These are phyloP conservation scores for Solanum hybrid DNA, from an alignment of 305 asterid species.

Conservation along the genomic window DNA sequence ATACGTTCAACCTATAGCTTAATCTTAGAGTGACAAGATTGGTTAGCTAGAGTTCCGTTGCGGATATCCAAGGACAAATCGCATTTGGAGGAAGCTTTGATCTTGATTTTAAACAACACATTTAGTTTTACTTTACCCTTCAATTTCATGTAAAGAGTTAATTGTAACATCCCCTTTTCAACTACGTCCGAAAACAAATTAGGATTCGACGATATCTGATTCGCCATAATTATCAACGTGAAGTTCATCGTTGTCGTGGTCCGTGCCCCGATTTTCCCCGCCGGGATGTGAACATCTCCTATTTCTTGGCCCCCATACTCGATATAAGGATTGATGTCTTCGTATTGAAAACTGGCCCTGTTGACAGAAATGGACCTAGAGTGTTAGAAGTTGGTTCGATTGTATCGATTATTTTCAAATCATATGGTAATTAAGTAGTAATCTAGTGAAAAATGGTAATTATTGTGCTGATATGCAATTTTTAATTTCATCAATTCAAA, in stretches of 20 bases:
- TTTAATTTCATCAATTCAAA: not conserved
- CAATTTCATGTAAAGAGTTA: conserved; percentile 41
- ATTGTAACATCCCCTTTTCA: conserved; percentile 41
- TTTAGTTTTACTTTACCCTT: conserved; percentile 42
- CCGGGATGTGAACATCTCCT: conserved; percentile 56
- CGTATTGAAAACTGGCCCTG: conserved; percentile 47
- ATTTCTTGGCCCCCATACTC: conserved; percentile 43
- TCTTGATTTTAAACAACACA: conserved; percentile 39
- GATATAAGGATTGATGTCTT: conserved; percentile 36
- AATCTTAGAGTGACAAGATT: conserved; percentile 26
- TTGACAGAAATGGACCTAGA: not conserved
- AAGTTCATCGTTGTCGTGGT: conserved; percentile 37
- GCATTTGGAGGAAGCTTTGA: conserved; percentile 46
- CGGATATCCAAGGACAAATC: conserved; percentile 33
- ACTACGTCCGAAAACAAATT: conserved; percentile 34
- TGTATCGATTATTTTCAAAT: too few species aligned
- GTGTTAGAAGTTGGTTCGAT: too few species aligned
- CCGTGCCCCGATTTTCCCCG: conserved; percentile 37
- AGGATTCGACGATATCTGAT: conserved; percentile 46
- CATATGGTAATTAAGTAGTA: not conserved
- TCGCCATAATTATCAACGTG: conserved; percentile 49
- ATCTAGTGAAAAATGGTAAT: not conserved
- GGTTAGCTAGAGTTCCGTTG: conserved; percentile 27
- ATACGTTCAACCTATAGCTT: not conserved
- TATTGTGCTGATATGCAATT: not conserved